Base-by-base conservation (phyloP, 2,329 filamentous ascomycete species). In the Cyanodermella asteris region DNA sequence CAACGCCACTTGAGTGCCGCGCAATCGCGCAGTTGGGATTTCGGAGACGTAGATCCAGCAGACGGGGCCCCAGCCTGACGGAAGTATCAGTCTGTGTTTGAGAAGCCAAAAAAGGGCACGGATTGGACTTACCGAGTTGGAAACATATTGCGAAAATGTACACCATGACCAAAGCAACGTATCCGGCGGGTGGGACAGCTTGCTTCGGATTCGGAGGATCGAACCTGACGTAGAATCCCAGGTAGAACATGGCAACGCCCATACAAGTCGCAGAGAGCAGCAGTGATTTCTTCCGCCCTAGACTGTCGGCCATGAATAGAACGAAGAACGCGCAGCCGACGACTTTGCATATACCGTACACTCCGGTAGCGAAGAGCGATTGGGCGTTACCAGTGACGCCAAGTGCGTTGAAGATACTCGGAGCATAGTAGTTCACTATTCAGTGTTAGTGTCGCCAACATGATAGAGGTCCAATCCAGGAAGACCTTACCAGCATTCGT, bases 21-120 rank as follows among this genome's bases (percentile, higher is more conserved):
- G 20, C 6, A 21, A 11, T 11, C 14, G 20, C 34, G 48, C 49
- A 9, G 46, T 45, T 16, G 38, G 40, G 36, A 44, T 49, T 30
- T 56, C 51, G 5, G 45, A 47, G 7, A n/a, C n/a, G n/a, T n/a
- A n/a, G 40, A 41, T n/a, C 55, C 38, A 11, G 55, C 45, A 29
- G 51, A 56, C 1, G 52, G 50, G 5, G 49, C 50, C 1, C 51
- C 50, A 5, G 51, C 52, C 20, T 13, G 11, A 21, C 6, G 3
- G 6, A 12, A 5, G 8, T 21, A 13, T 21, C 20, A 21, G 20
- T 9, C 6, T 12, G 13, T 12, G 6, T 7, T 21, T 10, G n/a
- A n/a, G n/a, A n/a, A n/a, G n/a, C n/a, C n/a, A n/a, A n/a, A n/a
- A n/a, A n/a, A n/a, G 11, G 20, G 7, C 8, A 13, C 11, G 11